Evolutionary conservation across 2,329 filamentous ascomycete species (phyloP).

Genomic region (Aspergillus novoparasiticus): DNA sequence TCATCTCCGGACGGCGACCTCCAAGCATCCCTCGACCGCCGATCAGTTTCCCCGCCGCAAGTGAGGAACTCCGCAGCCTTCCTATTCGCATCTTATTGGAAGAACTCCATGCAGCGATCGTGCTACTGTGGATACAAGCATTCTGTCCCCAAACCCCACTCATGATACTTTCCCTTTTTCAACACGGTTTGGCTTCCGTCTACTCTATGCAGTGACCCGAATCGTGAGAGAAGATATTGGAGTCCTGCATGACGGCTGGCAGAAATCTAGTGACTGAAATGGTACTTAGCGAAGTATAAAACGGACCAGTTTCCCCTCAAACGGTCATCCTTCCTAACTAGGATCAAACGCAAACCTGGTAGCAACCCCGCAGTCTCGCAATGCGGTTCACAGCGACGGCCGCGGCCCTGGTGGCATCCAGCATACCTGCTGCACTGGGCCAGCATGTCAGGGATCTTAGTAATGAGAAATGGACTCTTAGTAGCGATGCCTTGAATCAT

Average conservation of each 20-base stretch:
- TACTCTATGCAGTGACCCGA: not conserved
- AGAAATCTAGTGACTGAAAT: not conserved
- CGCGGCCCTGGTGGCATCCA: slow-evolving; percentile 19
- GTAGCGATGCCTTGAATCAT: slow-evolving; percentile 51
- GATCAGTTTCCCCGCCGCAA: not conserved
- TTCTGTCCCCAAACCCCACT: not conserved
- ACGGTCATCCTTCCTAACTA: not conserved
- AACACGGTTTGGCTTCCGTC: slow-evolving; percentile 6
- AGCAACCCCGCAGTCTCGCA: not conserved
- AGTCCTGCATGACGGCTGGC: not conserved
- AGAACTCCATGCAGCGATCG: not conserved
- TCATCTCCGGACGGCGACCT: not conserved
- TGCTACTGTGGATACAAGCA: slow-evolving; percentile 7
- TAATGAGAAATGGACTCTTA: slow-evolving; percentile 48
- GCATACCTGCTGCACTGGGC: slow-evolving; percentile 16
- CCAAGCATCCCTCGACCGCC: not conserved
- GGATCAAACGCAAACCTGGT: not conserved
- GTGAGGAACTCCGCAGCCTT: not conserved
- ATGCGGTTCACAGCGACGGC: slow-evolving; percentile 25
- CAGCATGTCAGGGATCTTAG: slow-evolving; percentile 47
- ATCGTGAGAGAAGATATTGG: not conserved
- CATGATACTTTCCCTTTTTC: slow-evolving; percentile 4
- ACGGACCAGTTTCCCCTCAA: not conserved
- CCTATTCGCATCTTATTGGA: not conserved
- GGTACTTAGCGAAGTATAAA: not conserved